Evolutionary conservation across 2,329 filamentous ascomycete genomes (phyloP).

Genomic region (Paecilomyces variotii): DNA sequence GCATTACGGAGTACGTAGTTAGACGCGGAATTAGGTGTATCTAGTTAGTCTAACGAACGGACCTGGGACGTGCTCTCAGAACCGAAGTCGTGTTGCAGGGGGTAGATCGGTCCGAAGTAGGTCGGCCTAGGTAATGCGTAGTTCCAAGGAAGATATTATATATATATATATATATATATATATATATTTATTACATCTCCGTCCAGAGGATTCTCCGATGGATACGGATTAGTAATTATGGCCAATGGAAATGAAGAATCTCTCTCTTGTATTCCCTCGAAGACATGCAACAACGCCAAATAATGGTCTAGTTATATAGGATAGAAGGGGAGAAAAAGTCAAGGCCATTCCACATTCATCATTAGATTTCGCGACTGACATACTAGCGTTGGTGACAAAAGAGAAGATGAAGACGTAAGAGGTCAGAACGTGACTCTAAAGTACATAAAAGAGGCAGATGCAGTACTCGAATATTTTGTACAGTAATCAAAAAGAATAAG

Average conservation of each 20-base stretch:
- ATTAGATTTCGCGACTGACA: not conserved
- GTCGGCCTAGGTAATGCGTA: too few species aligned
- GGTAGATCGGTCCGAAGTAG: too few species aligned
- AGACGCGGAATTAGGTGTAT: too few species aligned
- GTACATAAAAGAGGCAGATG: not conserved
- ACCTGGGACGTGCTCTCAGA: too few species aligned
- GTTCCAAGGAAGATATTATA: too few species aligned
- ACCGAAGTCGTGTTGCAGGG: too few species aligned
- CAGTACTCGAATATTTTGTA: not conserved
- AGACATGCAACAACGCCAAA: not conserved
- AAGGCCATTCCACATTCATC: not conserved
- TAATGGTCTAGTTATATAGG: not conserved
- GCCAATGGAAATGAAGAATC: not conserved
- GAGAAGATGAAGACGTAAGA: not conserved
- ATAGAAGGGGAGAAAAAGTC: not conserved
- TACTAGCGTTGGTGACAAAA: not conserved
- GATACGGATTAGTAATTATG: too few species aligned
- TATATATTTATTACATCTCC: too few species aligned
- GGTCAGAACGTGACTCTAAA: not conserved
- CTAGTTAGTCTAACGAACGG: too few species aligned
- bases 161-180: too few species aligned
- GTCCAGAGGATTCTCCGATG: too few species aligned
- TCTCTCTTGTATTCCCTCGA: not conserved
- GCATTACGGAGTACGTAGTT: too few species aligned
- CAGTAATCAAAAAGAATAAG: not conserved